phyloP scores from a whole-genome alignment of 805 yeast species.

The Myxozyma neglecta region DNA sequence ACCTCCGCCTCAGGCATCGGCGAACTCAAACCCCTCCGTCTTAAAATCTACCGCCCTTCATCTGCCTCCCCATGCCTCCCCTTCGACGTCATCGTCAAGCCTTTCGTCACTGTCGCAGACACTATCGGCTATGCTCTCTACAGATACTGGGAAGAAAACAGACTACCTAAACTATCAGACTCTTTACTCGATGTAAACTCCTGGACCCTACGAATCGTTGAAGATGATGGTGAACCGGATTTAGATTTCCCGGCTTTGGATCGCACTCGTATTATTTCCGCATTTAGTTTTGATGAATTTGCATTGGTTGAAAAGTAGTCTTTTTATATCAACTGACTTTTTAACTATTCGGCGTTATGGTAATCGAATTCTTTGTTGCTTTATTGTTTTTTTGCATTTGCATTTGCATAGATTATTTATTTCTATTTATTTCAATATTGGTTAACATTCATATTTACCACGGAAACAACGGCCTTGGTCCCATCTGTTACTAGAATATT shows the following conservation, averaged over 20 bases:
- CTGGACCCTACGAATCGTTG: slow-evolving; percentile 80
- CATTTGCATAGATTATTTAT: too few relatives aligned
- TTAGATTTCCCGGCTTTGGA: slow-evolving; percentile 85
- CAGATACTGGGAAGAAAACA: slow-evolving; percentile 36
- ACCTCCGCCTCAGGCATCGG: slow-evolving; percentile 42
- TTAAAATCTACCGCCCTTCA: slow-evolving; percentile 42
- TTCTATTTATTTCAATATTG: too few relatives aligned
- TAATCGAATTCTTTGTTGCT: too few relatives aligned
- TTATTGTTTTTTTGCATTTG: not conserved
- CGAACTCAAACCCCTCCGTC: slow-evolving; percentile 37
- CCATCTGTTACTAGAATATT: too few relatives aligned
- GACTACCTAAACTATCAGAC: slow-evolving; percentile 35
- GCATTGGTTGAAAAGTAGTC: slow-evolving; percentile 58
- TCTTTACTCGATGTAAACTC: slow-evolving; percentile 54
- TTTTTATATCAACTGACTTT: too few relatives aligned
- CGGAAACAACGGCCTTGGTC: too few relatives aligned
- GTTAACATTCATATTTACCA: too few relatives aligned
- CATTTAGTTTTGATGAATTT: slow-evolving; percentile 79
- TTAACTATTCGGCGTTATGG: too few relatives aligned
- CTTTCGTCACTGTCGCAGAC: slow-evolving; percentile 50
- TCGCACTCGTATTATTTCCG: slow-evolving; percentile 60
- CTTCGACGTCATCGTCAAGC: slow-evolving; percentile 40
- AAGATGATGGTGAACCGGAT: slow-evolving; percentile 92
- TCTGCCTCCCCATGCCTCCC: slow-evolving; percentile 38
- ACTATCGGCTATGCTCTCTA: slow-evolving; percentile 57